Conservation (phyloP, 139 green algal genomes). For the Volvox reticuliferus region DNA sequence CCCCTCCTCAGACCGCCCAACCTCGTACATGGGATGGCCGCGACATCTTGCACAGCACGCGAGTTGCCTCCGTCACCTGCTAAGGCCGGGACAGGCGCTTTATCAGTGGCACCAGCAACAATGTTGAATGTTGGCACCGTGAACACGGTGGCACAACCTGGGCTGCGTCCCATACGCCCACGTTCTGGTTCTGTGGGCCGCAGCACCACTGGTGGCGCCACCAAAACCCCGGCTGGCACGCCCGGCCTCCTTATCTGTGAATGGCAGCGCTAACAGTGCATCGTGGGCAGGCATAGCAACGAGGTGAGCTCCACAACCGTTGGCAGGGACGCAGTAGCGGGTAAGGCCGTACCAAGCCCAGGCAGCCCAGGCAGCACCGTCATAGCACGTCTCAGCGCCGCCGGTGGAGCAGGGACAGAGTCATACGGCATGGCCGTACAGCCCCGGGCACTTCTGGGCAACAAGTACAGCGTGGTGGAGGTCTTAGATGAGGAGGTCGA, state of each 20-base stretch:
- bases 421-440: background rate
- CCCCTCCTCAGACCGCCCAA: background rate
- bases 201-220: too few species aligned
- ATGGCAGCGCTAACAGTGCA: background rate
- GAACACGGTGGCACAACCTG: background rate
- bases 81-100: too few species aligned
- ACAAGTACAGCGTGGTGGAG: conserved; percentile 35
- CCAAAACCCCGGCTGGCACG: too few species aligned
- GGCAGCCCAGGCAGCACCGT: background rate
- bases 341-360: background rate
- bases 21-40: background rate
- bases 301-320: background rate
- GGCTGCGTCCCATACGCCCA: background rate
- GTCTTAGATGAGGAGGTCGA: conserved; percentile 51
- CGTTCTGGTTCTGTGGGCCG: background rate
- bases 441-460: conserved; percentile 8
- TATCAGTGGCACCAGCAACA: background rate
- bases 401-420: background rate
- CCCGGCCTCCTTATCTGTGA: too few species aligned
- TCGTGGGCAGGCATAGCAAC: background rate
- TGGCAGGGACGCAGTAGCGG: background rate
- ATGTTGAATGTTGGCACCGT: background rate
- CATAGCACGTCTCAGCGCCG: background rate
- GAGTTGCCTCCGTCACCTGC: too few species aligned
- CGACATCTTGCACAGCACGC: too few species aligned